Evolutionary conservation across 2,329 filamentous ascomycete species (phyloP).

Genomic region (Colletotrichum melonis): DNA sequence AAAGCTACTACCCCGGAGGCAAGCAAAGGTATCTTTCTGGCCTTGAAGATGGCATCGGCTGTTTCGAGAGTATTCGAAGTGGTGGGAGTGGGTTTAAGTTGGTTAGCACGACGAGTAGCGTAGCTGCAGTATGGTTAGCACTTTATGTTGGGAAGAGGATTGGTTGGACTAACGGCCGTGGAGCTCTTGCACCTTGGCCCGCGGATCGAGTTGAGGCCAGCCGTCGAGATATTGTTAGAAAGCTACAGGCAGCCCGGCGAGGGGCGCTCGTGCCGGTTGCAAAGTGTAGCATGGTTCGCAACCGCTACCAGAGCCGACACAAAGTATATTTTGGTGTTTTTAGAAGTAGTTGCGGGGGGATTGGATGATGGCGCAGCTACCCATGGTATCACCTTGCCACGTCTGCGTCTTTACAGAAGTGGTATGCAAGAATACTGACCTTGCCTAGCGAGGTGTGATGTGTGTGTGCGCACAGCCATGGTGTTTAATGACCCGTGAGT

Average conservation of each 20-base stretch:
- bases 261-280: neutral
- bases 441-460: neutral
- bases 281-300: neutral
- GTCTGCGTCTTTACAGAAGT: neutral
- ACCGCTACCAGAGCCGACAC: neutral
- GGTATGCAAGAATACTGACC: neutral
- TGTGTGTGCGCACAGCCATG: neutral
- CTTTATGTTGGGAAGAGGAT: neutral
- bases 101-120: neutral
- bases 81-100: neutral
- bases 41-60: slow-evolving; percentile 31
- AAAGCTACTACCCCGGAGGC: slow-evolving; percentile 31
- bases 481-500: neutral
- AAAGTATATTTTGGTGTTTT: neutral
- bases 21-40: slow-evolving; percentile 27
- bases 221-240: neutral
- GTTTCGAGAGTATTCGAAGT: slow-evolving; percentile 13
- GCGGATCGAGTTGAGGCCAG: neutral
- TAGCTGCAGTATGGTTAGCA: neutral
- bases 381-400: neutral
- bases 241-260: neutral
- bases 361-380: neutral
- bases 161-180: neutral
- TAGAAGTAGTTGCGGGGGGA: neutral
- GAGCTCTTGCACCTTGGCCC: neutral